Conservation (phyloP, 129 eudicot genomes). For the Centella asiatica region DNA sequence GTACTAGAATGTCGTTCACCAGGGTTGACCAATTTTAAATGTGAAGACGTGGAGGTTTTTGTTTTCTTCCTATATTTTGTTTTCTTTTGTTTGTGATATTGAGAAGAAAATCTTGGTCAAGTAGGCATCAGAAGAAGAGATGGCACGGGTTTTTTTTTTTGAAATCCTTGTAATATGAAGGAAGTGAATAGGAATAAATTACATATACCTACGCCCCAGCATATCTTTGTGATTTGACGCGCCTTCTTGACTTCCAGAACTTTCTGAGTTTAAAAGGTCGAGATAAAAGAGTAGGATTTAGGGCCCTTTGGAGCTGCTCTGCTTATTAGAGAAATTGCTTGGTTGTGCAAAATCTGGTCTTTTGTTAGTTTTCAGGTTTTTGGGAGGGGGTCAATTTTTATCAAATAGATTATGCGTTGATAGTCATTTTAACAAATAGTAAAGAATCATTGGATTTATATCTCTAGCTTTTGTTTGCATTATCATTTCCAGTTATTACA, state of each 20-base stretch:
- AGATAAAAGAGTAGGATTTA: conserved; percentile 40
- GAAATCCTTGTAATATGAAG: conserved; percentile 25
- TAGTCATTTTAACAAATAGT: conserved; percentile 21
- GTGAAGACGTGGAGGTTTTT: conserved; percentile 22
- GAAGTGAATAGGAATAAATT: conserved; percentile 55
- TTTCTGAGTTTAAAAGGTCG: conserved; percentile 27
- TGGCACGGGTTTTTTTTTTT: conserved; percentile 17
- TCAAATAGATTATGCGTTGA: conserved; percentile 22
- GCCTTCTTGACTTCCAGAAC: conserved; percentile 20
- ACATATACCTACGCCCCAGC: conserved; percentile 31
- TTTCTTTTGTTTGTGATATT: conserved; percentile 20
- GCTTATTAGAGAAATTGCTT: conserved; percentile 32
- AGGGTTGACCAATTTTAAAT: conserved; percentile 1
- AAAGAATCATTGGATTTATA: conserved; percentile 22
- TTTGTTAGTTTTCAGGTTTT: conserved; percentile 28
- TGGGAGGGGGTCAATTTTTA: conserved; percentile 18
- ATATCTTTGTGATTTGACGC: conserved; percentile 24
- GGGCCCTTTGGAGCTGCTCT: conserved; percentile 27
- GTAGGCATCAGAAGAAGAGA: conserved; percentile 13
- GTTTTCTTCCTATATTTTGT: conserved; percentile 8
- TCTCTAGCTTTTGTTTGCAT: not conserved
- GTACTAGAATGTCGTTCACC: conserved; percentile 8
- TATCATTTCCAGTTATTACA: not conserved
- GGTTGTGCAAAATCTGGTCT: conserved; percentile 39
- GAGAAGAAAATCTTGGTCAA: conserved; percentile 20